These are phyloP conservation scores for Fragaria ananassa DNA, from an alignment of 306 rosid species.

Conservation along the genomic window DNA sequence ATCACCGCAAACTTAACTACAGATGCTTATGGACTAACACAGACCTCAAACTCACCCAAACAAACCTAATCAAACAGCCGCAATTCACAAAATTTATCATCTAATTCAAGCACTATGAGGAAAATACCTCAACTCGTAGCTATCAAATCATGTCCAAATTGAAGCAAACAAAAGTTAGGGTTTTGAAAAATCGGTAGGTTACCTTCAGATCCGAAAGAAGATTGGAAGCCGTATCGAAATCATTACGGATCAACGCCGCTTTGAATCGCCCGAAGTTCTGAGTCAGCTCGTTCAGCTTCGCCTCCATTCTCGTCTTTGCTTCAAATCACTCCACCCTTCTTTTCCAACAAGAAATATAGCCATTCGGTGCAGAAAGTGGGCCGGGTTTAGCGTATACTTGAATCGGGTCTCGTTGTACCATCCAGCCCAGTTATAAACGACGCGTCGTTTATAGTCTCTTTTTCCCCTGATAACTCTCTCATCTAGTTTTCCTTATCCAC, in stretches of 20 bases:
- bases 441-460: not conserved
- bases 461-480: too few species aligned
- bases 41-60: not conserved
- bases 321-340: constrained; percentile 9
- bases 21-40: not conserved
- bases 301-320: constrained; percentile 49
- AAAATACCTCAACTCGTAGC: not conserved
- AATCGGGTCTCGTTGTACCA: not conserved
- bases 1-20: not conserved
- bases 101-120: too few species aligned
- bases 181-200: constrained; percentile 12
- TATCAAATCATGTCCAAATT: not conserved
- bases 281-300: constrained; percentile 66
- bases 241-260: constrained; percentile 63
- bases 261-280: constrained; percentile 82
- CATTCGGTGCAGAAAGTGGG: not conserved
- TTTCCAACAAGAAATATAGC: constrained; percentile 25
- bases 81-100: not conserved
- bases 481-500: not conserved
- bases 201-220: constrained; percentile 87
- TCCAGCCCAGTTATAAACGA: not conserved
- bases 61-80: constrained; percentile 2
- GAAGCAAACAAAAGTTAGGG: constrained; percentile 35
- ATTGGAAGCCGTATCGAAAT: constrained; percentile 39
- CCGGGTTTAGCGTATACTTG: not conserved